These are phyloP conservation scores for Leishmania mexicana DNA, from an alignment of 208 protist genomes.

Conservation along the genomic window DNA sequence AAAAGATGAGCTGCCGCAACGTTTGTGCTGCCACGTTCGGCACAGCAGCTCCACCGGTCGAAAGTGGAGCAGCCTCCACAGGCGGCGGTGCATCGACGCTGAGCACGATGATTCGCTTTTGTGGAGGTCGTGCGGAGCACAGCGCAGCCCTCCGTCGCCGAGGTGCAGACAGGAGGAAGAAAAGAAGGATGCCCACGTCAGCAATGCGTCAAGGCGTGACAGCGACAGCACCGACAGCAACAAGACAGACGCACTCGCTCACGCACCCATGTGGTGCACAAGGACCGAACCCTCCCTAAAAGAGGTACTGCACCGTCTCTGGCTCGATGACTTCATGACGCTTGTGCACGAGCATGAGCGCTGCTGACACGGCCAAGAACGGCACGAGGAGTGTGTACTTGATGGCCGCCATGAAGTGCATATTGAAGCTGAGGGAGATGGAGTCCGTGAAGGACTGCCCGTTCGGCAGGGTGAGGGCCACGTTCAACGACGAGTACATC, in stretches of 20 bases:
- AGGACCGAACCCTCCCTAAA: not conserved
- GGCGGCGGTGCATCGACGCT: not conserved
- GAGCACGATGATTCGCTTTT: no score
- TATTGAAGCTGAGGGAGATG: conserved; percentile 82
- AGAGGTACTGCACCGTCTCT: conserved; percentile 12
- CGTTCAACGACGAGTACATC: conserved; percentile 57
- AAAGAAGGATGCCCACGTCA: not conserved
- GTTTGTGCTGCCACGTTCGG: not conserved
- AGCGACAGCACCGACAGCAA: not conserved
- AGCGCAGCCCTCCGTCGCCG: not conserved
- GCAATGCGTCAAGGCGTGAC: not conserved
- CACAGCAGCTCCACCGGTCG: no score
- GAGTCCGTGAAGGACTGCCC: conserved; percentile 78
- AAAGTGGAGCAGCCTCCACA: not conserved
- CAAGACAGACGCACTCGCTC: not conserved
- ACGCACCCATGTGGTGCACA: not conserved
- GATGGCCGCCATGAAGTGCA: conserved; percentile 80
- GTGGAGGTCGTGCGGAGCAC: not conserved
- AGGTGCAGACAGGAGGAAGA: not conserved
- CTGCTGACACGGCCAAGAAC: conserved; percentile 56
- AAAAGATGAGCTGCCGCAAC: not conserved
- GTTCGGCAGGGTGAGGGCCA: conserved; percentile 69
- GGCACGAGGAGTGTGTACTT: conserved; percentile 84
- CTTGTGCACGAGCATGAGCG: conserved; percentile 66
- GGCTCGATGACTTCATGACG: conserved; percentile 47